Evolutionary conservation across 1,284 basidiomycete species (phyloP).

Genomic region (Apiotrichum gamsii): DNA sequence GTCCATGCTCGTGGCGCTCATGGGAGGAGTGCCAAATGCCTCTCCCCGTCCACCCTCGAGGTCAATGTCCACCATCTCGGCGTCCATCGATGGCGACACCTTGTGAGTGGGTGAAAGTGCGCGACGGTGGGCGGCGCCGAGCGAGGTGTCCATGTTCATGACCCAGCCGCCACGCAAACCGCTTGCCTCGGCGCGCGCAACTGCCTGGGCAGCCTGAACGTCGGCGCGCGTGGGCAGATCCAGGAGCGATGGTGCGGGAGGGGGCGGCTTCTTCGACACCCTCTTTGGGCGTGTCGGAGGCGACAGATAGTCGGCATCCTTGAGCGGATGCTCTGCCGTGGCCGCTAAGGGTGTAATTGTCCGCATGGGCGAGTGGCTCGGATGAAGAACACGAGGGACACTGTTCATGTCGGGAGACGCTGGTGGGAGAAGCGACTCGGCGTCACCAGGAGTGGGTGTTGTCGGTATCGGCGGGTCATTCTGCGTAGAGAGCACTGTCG

Average conservation of each 20-base stretch:
- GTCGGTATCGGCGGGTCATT: no score
- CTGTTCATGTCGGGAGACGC: constrained; percentile 30
- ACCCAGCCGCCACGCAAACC: constrained; percentile 48
- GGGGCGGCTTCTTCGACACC: constrained; percentile 7
- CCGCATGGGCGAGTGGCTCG: constrained; percentile 4
- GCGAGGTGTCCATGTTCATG: constrained; percentile 40
- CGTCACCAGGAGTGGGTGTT: constrained; percentile 29
- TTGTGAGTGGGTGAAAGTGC: constrained; percentile 4
- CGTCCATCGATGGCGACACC: constrained; percentile 19
- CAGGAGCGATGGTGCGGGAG: constrained; percentile 35
- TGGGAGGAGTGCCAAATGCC: constrained; percentile 32
- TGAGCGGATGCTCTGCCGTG: constrained; percentile 33
- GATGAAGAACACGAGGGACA: constrained; percentile 25
- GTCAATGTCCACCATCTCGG: constrained; percentile 48
- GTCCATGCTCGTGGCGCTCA: constrained; percentile 25
- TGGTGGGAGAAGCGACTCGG: constrained; percentile 38
- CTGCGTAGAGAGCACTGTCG: no score
- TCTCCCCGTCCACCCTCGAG: constrained; percentile 44
- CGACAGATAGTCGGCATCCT: constrained; percentile 32
- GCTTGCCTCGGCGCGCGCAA: constrained; percentile 41
- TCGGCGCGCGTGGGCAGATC: constrained; percentile 48
- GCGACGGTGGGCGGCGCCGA: constrained; percentile 20
- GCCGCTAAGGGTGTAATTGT: constrained; percentile 17
- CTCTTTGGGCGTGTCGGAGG: constrained; percentile 20
- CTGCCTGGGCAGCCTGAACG: constrained; percentile 47